phyloP scores from a whole-genome alignment of 768 basidiomycete genomes.

The Brasilioporus rufonigricans region DNA sequence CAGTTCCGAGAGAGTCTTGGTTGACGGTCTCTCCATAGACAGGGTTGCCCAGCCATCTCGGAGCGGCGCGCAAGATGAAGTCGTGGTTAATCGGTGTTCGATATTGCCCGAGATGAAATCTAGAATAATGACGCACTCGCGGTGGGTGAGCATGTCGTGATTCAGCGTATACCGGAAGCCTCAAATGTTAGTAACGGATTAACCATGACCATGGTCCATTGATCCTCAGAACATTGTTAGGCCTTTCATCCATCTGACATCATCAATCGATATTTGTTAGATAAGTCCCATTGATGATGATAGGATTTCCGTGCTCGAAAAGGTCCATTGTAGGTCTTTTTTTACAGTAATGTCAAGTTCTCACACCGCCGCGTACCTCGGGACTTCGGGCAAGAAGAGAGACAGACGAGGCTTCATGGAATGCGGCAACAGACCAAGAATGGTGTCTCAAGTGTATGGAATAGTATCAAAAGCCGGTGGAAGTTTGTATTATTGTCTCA shows the following conservation, averaged over 20 bases:
- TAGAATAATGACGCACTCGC: not conserved
- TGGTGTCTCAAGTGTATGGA: not conserved
- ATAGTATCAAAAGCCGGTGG: not conserved
- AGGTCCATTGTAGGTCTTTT: not conserved
- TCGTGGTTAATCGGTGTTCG: not conserved
- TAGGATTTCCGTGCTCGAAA: slow-evolving; percentile 7
- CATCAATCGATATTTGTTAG: too few species aligned
- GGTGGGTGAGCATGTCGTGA: not conserved
- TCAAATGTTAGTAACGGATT: not conserved
- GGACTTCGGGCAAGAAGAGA: slow-evolving; percentile 1
- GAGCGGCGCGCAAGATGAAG: not conserved
- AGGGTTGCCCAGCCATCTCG: not conserved
- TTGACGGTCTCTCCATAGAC: not conserved
- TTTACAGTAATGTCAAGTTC: not conserved
- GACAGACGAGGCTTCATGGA: too few species aligned
- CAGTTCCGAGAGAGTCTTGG: not conserved
- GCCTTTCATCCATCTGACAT: too few species aligned
- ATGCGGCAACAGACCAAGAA: too few species aligned
- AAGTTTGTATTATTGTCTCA: not conserved
- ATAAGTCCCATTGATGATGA: too few species aligned
- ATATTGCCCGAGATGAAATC: not conserved
- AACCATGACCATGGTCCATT: not conserved
- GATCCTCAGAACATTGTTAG: not conserved
- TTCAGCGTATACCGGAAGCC: not conserved
- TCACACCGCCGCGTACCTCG: not conserved